A percentile compares a stretch with the other conserved stretches of the same genome.
Conservation (phyloP, 495 filamentous ascomycete genomes). For the Filosporella fistucella region DNA sequence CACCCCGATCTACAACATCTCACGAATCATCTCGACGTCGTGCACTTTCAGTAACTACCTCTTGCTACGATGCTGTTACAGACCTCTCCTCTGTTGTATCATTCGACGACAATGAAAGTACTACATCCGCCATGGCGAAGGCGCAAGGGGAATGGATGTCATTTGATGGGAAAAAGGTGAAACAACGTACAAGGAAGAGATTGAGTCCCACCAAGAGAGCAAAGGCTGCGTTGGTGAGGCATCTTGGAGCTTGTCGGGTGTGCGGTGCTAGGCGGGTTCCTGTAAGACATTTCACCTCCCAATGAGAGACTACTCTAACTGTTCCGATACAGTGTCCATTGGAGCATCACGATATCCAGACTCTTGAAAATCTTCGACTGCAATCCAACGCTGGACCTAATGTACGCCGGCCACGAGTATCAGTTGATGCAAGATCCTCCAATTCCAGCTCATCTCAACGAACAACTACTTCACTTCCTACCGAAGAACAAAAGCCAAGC, state of each 20-base stretch:
- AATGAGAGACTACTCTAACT: not conserved
- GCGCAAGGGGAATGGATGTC: constrained; percentile 7
- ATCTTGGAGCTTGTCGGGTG: constrained; percentile 12
- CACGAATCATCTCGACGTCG: constrained; percentile 9
- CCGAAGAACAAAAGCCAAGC: not conserved
- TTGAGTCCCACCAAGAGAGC: constrained; percentile 11
- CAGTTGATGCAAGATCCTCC: not conserved
- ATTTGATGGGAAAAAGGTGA: constrained; percentile 18
- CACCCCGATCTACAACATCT: constrained; percentile 11
- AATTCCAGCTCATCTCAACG: too few species aligned
- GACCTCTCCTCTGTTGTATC: constrained; percentile 21
- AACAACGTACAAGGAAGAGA: constrained; percentile 4
- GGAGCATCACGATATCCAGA: constrained; percentile 22
- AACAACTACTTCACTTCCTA: too few species aligned
- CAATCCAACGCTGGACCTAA: not conserved
- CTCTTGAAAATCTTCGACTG: constrained; percentile 3
- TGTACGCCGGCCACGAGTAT: not conserved
- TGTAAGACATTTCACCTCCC: constrained; percentile 8
- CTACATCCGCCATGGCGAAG: constrained; percentile 9
- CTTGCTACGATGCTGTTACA: constrained; percentile 10
- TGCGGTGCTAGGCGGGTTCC: constrained; percentile 14
- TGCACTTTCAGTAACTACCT: constrained; percentile 11
- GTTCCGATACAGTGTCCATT: constrained; percentile 20
- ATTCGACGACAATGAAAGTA: constrained; percentile 16
- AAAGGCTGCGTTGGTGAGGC: constrained; percentile 20